Evolutionary conservation across 495 filamentous ascomycete species (phyloP).

Genomic region (Aspergillus ellipticus): DNA sequence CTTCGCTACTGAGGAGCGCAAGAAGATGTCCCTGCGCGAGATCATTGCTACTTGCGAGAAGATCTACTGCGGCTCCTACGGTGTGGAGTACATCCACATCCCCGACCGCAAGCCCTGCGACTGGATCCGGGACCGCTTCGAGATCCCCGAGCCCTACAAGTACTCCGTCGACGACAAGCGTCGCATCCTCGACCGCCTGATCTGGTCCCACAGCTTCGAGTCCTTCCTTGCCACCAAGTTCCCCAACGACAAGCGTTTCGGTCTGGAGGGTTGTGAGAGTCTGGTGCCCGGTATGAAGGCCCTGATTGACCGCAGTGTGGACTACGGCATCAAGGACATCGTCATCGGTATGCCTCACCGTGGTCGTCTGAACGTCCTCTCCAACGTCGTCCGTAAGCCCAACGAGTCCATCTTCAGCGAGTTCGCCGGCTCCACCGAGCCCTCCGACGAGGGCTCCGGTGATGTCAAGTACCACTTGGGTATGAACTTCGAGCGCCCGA

Average conservation of each 20-base stretch:
- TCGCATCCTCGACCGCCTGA: conserved; percentile 91
- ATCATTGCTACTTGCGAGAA: conserved; percentile 91
- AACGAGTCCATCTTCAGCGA: conserved; percentile 99
- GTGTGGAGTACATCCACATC: conserved; percentile 98
- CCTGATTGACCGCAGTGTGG: conserved; percentile 94
- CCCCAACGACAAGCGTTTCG: conserved; percentile 99
- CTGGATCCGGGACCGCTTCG: conserved; percentile 91
- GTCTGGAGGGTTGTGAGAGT: conserved; percentile 93
- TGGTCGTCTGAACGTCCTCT: conserved; percentile 95
- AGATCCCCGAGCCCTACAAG: conserved; percentile 90
- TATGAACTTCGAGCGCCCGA: conserved; percentile 99
- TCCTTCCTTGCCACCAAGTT: conserved; percentile 92
- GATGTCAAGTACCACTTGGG: conserved; percentile 99
- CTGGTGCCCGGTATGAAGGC: conserved; percentile 99
- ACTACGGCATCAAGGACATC: conserved; percentile 97
- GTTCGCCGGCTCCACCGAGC: conserved; percentile 84
- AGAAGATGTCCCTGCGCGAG: conserved; percentile 95
- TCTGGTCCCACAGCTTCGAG: conserved; percentile 98
- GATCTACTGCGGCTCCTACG: conserved; percentile 94
- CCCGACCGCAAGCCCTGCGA: conserved; percentile 96
- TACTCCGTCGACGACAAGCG: conserved; percentile 97
- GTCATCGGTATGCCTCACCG: conserved; percentile 99
- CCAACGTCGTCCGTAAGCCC: conserved; percentile 97
- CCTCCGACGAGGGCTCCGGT: conserved; percentile 92
- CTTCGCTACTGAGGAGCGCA: conserved; percentile 79